Evolutionary conservation across 75 land plant genomes (phyloP), one percentile per base, ranked within the genome.

Genomic region (Cryptomeria japonica): DNA sequence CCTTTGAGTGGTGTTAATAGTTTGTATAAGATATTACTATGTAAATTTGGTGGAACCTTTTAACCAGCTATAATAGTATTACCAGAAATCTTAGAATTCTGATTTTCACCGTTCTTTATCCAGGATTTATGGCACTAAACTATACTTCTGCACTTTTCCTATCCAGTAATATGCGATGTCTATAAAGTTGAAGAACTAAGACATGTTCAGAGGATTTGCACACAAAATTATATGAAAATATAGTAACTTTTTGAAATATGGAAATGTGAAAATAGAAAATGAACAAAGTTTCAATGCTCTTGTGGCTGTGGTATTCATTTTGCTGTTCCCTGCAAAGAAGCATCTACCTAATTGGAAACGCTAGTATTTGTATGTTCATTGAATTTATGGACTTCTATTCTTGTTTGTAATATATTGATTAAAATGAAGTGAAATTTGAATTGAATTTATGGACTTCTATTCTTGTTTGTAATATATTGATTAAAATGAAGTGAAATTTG

Each of bases 1-100:
- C 64, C 51, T 53, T 49, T 84, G 86, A 55, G 61, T 55, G 64
- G 86, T 51, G 86, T 34, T 41, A 82, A 82, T 75, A 13, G 77
- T 75, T 75, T 75, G 77, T 75, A 75, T 31, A 34, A 75, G 16
- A 75, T 75, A 25, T 75, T 16, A 75, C 77, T 75, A 34, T 75
- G 77, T 75, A 75, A 75, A 75, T 75, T 32, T 75, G 77, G 34
- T 75, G 3, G 77, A 75, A 75, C 77, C 34, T 75, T 75, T 75
- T 32, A 75, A 75, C 77, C 37, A 75, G 77, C 76, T 72, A 72
- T 72, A n/a, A 10, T 28, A 1, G 36, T 72, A 32, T 75, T 75
- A 32, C 36, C 31, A 12, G 15, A 75, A 12, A 8, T 75, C 13
- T 75, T 12, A 34, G 77, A 75, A 12, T 75, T 75, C 15, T 34